Conservation (phyloP, 495 filamentous ascomycete species). For the Wilcoxina mikolae region DNA sequence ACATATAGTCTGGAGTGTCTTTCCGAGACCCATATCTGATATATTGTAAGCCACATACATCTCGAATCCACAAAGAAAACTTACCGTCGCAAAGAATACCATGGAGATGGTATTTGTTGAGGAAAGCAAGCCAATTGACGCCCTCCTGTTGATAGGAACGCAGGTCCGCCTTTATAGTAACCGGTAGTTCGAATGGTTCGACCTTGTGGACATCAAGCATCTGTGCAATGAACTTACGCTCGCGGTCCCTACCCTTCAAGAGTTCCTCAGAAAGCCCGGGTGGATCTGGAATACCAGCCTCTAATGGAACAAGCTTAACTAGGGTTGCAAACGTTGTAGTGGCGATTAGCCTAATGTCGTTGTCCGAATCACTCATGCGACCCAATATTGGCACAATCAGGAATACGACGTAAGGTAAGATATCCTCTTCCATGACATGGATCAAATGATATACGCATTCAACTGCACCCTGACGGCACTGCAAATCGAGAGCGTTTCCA, state of each 20-base stretch:
- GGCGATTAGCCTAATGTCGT: constrained; percentile 81
- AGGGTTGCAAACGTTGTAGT: constrained; percentile 95
- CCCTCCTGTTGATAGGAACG: constrained; percentile 96
- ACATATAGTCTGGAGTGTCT: constrained; percentile 91
- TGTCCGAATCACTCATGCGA: constrained; percentile 97
- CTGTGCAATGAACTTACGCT: constrained; percentile 90
- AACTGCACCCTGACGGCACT: constrained; percentile 78
- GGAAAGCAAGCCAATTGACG: constrained; percentile 96
- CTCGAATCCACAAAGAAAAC: constrained; percentile 3
- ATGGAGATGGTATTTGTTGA: constrained; percentile 93
- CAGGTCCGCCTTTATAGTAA: constrained; percentile 89
- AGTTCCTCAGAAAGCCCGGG: constrained; percentile 80
- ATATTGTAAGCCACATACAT: constrained; percentile 8
- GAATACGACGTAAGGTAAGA: constrained; percentile 96
- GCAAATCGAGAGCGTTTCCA: constrained; percentile 71
- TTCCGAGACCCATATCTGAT: constrained; percentile 88
- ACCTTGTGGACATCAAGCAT: constrained; percentile 93
- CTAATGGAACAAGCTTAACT: constrained; percentile 95
- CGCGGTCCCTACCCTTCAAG: constrained; percentile 74
- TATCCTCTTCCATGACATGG: constrained; percentile 92
- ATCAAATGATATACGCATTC: constrained; percentile 90
- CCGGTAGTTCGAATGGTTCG: constrained; percentile 81
- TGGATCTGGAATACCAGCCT: constrained; percentile 93
- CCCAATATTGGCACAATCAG: constrained; percentile 95
- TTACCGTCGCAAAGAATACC: constrained; percentile 83